A percentile compares a stretch with the other conserved stretches of the same genome.
These are phyloP conservation scores for Cryptosporidium ryanae DNA, from an alignment of 169 alveolate species.

Conservation along the genomic window DNA sequence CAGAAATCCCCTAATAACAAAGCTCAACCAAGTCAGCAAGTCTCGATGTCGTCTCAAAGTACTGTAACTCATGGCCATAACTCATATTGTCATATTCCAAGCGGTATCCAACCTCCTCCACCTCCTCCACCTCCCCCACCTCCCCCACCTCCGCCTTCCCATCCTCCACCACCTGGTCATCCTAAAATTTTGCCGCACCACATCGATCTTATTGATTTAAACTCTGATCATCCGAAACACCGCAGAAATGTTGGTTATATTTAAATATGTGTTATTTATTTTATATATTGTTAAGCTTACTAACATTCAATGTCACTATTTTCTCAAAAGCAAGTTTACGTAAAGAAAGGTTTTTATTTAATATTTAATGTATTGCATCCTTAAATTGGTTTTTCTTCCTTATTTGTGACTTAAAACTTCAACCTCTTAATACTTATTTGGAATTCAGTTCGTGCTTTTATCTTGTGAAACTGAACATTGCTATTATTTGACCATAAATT, in stretches of 20 bases:
- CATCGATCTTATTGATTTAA: constrained; percentile 46
- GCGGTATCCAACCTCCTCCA: constrained; percentile 10
- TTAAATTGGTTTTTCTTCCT: too few species aligned
- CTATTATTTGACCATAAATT: too few species aligned
- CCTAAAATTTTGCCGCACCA: not conserved
- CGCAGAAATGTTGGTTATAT: constrained; percentile 32
- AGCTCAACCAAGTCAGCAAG: not conserved
- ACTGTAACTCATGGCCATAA: not conserved
- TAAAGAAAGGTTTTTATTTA: too few species aligned
- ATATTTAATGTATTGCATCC: too few species aligned
- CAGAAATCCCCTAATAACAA: not conserved
- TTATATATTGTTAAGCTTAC: too few species aligned
- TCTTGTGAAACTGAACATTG: too few species aligned
- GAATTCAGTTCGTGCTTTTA: too few species aligned
- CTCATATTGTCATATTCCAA: constrained; percentile 5
- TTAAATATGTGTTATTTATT: constrained; percentile 1
- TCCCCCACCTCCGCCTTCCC: constrained; percentile 21
- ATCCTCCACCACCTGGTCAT: constrained; percentile 20
- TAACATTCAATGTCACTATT: too few species aligned
- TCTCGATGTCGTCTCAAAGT: not conserved
- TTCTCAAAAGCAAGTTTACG: too few species aligned
- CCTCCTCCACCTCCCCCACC: constrained; percentile 29
- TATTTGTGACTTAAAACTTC: too few species aligned
- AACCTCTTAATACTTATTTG: too few species aligned
- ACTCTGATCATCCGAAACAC: constrained; percentile 35